Base-by-base conservation (phyloP, 108 stramenopile species). In the Pseudonitzschia pungens region DNA sequence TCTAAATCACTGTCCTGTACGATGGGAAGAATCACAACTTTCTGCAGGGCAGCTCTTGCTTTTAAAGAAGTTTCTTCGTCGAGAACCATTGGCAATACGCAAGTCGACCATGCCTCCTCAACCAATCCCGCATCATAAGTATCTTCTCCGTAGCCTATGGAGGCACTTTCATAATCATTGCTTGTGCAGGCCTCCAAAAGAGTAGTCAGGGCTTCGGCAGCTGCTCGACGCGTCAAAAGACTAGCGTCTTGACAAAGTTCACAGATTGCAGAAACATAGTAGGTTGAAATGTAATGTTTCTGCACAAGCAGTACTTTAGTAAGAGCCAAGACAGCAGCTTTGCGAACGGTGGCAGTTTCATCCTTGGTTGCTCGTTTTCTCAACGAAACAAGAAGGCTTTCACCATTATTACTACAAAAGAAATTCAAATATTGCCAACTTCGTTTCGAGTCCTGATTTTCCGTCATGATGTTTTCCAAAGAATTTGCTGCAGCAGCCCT, bases 341-440 rank as follows among this genome's bases (percentile, higher is more conserved):
- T 83, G 28, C 89, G 86, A 40, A 96, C 92, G 11, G 85, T 80
- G 0, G 92, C 89, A 16, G 81, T 87, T 51, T 89, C 87, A 58
- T 95, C 94, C 18, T 53, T 69, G 11, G 69, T 63, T 3, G 89
- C 87, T 59, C 92, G 77, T 40, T 81, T 83, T 26, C 90, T 71
- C 8, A 95, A 75, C 26, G 79, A 63, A 0, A 56, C 27, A 21
- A 82, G 57, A 4, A 95, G 67, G 20, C 68, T 27, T 40, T 77
- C 68, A 5, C 72, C 78, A 40, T 88, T 60, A 67, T 66, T 59
- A 20, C 43, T 22, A 12, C 53, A 10, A 24, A 71, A 51, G 42
- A 54, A 66, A 51, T 65, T 48, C n/a, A 4, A 40, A 62, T 36
- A 18, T 16, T 62, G 32, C 60, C 57, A 58, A 14, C 57, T 31